phyloP scores from a whole-genome alignment of 2,329 filamentous ascomycete genomes.

The Bisporella sp. region DNA sequence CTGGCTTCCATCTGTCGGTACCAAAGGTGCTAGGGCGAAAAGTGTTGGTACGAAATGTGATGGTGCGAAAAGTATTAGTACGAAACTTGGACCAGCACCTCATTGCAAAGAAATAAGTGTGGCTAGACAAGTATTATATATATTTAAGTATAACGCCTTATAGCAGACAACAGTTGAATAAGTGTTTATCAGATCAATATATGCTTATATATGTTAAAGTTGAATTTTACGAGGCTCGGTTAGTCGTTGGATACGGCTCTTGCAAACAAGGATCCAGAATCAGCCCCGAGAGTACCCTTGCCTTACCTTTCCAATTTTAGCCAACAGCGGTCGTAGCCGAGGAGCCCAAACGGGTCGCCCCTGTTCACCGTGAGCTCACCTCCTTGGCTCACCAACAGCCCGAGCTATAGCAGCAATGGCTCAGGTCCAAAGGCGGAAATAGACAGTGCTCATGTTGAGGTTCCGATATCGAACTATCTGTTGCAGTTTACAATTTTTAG shows the following conservation, averaged over 20 bases:
- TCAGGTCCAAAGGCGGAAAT: slow-evolving; percentile 9
- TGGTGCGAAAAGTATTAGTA: no score
- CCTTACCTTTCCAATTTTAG: neutral
- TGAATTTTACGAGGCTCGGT: slow-evolving; percentile 1
- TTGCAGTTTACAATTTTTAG: no score
- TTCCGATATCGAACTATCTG: slow-evolving; percentile 9
- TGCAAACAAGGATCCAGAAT: neutral
- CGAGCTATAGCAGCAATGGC: slow-evolving; percentile 7
- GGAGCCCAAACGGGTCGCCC: neutral
- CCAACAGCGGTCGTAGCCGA: neutral
- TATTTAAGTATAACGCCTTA: neutral
- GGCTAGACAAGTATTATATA: neutral
- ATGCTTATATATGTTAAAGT: neutral
- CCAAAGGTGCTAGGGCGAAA: no score
- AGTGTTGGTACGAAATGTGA: no score
- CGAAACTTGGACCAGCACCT: no score
- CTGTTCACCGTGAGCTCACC: slow-evolving; percentile 1
- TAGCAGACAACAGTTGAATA: neutral
- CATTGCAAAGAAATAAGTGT: no score
- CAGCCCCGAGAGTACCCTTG: neutral
- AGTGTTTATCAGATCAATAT: neutral
- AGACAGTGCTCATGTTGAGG: slow-evolving; percentile 10
- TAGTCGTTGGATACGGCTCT: slow-evolving; percentile 1
- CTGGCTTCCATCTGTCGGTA: no score
- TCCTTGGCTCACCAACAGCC: slow-evolving; percentile 2